Evolutionary conservation across 495 filamentous ascomycete genomes (phyloP), one percentile per base, ranked within the genome.

Genomic region (Tuber calosporum): DNA sequence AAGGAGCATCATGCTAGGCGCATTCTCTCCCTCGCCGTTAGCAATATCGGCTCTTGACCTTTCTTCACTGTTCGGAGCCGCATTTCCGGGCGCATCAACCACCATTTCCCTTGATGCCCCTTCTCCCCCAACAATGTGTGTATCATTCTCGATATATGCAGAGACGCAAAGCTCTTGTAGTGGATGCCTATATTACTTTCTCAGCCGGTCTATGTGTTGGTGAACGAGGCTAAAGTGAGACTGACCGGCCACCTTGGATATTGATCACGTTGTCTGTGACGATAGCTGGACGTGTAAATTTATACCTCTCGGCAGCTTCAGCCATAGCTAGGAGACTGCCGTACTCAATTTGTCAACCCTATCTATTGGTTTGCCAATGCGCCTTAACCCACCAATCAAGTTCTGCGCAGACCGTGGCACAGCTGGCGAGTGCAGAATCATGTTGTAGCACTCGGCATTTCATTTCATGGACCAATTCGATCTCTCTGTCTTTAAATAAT

Each of bases 111-210:
- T 69, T 53, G 20, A 45, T 37, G 38, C 68, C 40, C 87, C 86
- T 43, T 7, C 69, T 13, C 94, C 93, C n/a, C 93, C 92, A 34
- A 83, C 79, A 22, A 99, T 80, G 38, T 81, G 83, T 40, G 90
- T 90, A 82, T 93, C 88, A 75, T 99, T 99, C 34, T 93, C 87
- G 5, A 99, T 90, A 75, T 91, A 99, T 0, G 92, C 91, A 0
- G 92, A 84, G 6, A 97, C 93, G 0, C 92, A 90, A 37, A 94
- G 85, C 78, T 98, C 95, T 84, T 98, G 95, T 17, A 99, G 84
- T 2, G 92, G 88, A 83, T 98, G 96, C 0, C 90, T 91, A 39
- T 26, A 37, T 4, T 45, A 1, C 41, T 84, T 26, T 26, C 48
- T 58, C 39, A 81, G 71, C 53, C 8, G 62, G 22, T 43, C 5